phyloP scores from a whole-genome alignment of 495 filamentous ascomycete genomes.

The Penicillium coprophilum region DNA sequence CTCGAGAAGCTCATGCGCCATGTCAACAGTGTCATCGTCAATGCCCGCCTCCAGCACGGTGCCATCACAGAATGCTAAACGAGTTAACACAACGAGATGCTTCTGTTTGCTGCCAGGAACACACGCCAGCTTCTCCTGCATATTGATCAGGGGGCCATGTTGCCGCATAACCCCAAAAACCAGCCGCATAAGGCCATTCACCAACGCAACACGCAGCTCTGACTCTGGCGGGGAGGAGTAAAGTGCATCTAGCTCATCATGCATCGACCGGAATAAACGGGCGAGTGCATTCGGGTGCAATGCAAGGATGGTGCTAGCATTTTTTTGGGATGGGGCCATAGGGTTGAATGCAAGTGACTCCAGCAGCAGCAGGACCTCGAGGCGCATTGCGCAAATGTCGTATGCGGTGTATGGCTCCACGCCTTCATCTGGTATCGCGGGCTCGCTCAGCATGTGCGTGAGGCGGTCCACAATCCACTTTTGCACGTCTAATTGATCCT shows the following conservation, averaged over 20 bases:
- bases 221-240: constrained; percentile 53
- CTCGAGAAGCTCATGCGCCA: constrained; percentile 64
- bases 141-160: constrained; percentile 49
- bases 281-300: constrained; percentile 55
- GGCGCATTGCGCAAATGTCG: constrained; percentile 56
- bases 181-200: constrained; percentile 63
- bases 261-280: constrained; percentile 60
- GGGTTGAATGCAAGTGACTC: constrained; percentile 48
- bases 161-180: constrained; percentile 57
- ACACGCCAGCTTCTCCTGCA: constrained; percentile 56
- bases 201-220: constrained; percentile 41
- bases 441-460: constrained; percentile 58
- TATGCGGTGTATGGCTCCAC: constrained; percentile 45
- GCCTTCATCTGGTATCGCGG: constrained; percentile 48
- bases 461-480: constrained; percentile 59
- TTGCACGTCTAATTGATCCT: constrained; percentile 55
- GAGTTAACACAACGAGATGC: constrained; percentile 61
- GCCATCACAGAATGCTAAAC: constrained; percentile 66
- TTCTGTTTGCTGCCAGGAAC: constrained; percentile 64
- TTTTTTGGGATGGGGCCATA: constrained; percentile 34
- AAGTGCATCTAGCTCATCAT: constrained; percentile 60
- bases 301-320: constrained; percentile 55
- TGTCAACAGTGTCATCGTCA: constrained; percentile 64
- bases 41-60: constrained; percentile 63
- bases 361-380: constrained; percentile 57